Base-by-base conservation (phyloP, 2,329 filamentous ascomycete species). In the Dactylellina sp. region DNA sequence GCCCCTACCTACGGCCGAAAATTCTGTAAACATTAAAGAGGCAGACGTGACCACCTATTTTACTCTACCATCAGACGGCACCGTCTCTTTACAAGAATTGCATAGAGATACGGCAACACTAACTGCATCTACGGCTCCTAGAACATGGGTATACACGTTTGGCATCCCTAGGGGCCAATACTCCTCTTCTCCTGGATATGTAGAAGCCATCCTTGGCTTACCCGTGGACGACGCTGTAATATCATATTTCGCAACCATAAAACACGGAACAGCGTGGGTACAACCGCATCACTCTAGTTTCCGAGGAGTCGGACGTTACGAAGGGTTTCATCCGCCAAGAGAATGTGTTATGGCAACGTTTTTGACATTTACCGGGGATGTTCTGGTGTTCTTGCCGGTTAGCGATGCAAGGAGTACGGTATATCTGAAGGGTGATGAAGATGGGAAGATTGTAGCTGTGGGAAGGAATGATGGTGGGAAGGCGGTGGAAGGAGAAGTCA, bases 251-350 rank as follows among this genome's bases (percentile, higher is more conserved):
- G 61, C 61, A 11, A 74, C 61, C 7, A 61, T 74, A n/a, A 74
- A 74, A 28, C 70, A 74, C 25, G 70, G 70, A 9, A 55, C 44
- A 1, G 70, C 70, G 32, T 74, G 70, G 70, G 28, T 74, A 11
- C 61, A 74, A 57, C 70, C 70, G 0, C 55, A 65, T 37, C 70
- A 74, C 40, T 66, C 70, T 2, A 7, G 20, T 1, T 40, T 16
- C 37, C 52, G 61, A 2, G 70, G 61, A 18, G 32, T 46, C 22
- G n/a, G 47, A 18, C 12, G 37, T 4, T 74, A 61, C 9, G 70
- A 66, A 42, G 70, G 70, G 0, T 74, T 74, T 11, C 53, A 57
- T 11, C 70, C 70, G 14, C 61, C 70, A 11, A 39, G 37, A 0
- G 70, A 74, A 18, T 35, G 24, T 16, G 52, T 74, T n/a, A 39